Evolutionary conservation across 768 basidiomycete species (phyloP).

Genomic region (Coprinellus micaceus): DNA sequence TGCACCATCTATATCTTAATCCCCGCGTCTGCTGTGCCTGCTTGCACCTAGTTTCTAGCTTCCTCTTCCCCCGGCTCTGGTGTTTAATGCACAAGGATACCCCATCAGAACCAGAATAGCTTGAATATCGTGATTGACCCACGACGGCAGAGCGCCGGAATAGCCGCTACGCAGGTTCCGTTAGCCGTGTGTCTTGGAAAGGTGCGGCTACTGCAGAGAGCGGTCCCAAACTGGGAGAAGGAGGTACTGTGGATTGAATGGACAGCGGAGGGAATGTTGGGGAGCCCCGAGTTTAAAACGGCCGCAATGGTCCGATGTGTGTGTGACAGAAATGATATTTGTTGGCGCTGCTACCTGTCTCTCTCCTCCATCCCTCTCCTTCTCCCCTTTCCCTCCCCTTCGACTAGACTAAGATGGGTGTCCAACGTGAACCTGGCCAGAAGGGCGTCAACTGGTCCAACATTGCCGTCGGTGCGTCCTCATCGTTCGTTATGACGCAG

Average conservation of each 20-base stretch:
- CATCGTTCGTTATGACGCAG: constrained; percentile 2
- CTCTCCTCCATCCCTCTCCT: constrained; percentile 20
- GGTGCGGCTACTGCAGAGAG: too few relatives aligned
- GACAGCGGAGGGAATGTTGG: constrained; percentile 6
- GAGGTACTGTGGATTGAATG: background rate
- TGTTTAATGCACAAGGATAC: constrained; percentile 1
- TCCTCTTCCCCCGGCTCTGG: too few relatives aligned
- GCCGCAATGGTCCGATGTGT: constrained; percentile 27
- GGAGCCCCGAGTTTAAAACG: constrained; percentile 9
- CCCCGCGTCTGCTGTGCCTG: background rate
- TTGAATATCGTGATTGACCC: background rate
- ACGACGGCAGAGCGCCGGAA: background rate
- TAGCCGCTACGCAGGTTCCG: background rate
- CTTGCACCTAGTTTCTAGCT: background rate
- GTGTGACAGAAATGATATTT: constrained; percentile 17
- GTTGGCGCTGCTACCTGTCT: constrained; percentile 16
- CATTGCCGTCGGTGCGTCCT: constrained; percentile 81
- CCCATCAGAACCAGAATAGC: background rate
- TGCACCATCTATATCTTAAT: constrained; percentile 8
- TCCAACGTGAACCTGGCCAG: constrained; percentile 83
- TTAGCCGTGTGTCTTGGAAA: too few relatives aligned
- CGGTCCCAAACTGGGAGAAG: background rate
- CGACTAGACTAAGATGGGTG: constrained; percentile 54
- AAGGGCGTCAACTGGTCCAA: constrained; percentile 93
- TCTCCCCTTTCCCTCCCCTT: constrained; percentile 14